Base-by-base conservation (phyloP, 1,284 basidiomycete species). In the Fistulina hepatica region DNA sequence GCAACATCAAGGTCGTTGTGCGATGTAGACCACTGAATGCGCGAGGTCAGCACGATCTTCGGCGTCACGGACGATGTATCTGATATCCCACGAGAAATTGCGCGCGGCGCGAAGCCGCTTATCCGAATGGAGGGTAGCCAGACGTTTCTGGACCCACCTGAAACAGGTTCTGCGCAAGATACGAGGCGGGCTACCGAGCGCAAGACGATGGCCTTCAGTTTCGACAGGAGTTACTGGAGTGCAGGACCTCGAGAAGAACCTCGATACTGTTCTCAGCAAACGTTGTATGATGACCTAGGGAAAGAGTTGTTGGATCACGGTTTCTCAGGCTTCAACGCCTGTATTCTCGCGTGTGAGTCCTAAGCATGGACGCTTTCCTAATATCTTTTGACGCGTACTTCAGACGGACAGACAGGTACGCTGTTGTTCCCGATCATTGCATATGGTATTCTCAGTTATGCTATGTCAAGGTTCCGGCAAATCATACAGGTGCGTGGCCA, bases 141-240 rank as follows among this genome's bases (percentile, higher is more conserved):
- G 57, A 95, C 92, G 1, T 78, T 89, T 54, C 65, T 95, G 46
- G 83, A 91, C 52, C 89, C 92, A 6, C 92, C 92, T 25, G 86
- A 90, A 52, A n/a, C 57, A 19, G 80, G 81, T 23, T 74, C 78
- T 8, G 49, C 65, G 17, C 80, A 81, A 51, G 80, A 81, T 50
- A 58, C 72, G 15, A 82, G 81, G 50, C 79, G 84, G 52, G 81
- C 85, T 13, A 79, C 81, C 5, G 91, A 93, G 61, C 79, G 88
- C 50, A 91, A 88, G 64, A 72, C 79, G 8, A 84, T 93, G 74
- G 64, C 73, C 2, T 97, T 95, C 58, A 81, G 84, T 43, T 97
- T 94, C 51, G 92, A 95, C 71, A 93, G 91, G 69, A 86, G 81
- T 42, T 95, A 95, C 56, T 93, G 91, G 91, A 90, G 86, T 34